Percentiles rank a stretch among this genome's conserved stretches.
These are phyloP conservation scores for Teunomyces cretensis DNA, from an alignment of 805 yeast species.

Conservation along the genomic window DNA sequence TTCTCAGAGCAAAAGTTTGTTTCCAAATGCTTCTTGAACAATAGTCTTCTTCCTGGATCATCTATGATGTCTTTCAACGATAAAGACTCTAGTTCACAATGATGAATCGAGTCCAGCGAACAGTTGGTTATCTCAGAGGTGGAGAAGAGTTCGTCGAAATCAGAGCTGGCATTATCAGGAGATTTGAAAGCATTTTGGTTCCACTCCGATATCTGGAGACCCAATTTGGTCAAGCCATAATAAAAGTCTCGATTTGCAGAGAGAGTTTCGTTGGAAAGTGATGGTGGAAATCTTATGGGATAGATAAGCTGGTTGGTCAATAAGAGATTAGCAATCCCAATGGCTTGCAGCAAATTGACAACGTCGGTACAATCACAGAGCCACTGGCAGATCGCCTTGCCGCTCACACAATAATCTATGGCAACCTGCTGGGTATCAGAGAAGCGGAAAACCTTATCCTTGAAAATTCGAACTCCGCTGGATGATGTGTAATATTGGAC, in stretches of 20 bases:
- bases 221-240: neutral
- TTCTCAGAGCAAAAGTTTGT: constrained; percentile 72
- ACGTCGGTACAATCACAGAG: constrained; percentile 85
- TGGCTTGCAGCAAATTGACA: constrained; percentile 51
- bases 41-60: constrained; percentile 74
- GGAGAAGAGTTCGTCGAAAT: neutral
- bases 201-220: neutral
- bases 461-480: constrained; percentile 62
- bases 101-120: neutral
- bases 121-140: neutral
- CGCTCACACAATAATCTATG: constrained; percentile 57
- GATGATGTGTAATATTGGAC: constrained; percentile 72
- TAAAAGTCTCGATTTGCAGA: neutral
- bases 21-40: constrained; percentile 66
- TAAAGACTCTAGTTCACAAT: neutral
- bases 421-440: constrained; percentile 13
- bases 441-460: constrained; percentile 35
- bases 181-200: neutral
- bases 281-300: constrained; percentile 40
- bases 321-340: constrained; percentile 51
- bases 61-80: constrained; percentile 45
- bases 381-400: constrained; percentile 85
- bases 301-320: constrained; percentile 46
- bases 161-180: neutral
- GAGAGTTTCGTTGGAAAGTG: constrained; percentile 20